Percentiles rank a stretch among this genome's conserved stretches.
phyloP scores from a whole-genome alignment of 306 rosid genomes.

The Psophocarpus tetragonolobus region DNA sequence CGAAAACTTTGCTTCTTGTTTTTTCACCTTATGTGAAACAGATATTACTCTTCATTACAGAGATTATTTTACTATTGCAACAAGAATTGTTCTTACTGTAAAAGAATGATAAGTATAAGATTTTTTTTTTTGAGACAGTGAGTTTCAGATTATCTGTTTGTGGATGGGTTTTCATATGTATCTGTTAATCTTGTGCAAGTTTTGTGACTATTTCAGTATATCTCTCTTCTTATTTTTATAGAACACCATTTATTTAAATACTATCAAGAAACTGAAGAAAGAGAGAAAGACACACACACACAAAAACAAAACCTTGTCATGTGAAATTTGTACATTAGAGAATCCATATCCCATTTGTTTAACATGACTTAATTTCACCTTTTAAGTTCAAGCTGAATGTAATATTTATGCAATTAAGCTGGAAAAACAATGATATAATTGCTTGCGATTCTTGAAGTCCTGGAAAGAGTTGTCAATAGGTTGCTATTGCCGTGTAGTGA shows the following conservation, averaged over 20 bases:
- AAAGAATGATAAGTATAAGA: conserved; percentile 10
- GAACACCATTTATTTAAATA: background rate
- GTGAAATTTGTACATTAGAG: background rate
- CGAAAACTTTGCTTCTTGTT: conserved; percentile 5
- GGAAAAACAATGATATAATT: background rate
- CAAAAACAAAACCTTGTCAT: background rate
- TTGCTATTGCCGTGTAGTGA: background rate
- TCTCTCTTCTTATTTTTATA: too few species aligned
- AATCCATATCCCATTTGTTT: background rate
- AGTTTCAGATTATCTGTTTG: background rate
- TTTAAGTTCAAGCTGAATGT: conserved; percentile 8
- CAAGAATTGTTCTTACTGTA: background rate
- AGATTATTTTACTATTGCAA: background rate
- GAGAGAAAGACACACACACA: background rate
- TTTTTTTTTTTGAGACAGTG: background rate
- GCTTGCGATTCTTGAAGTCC: background rate
- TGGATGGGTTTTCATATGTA: background rate
- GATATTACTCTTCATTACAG: conserved; percentile 9
- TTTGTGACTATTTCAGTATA: background rate
- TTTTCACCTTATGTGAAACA: background rate
- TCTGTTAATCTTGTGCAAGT: background rate
- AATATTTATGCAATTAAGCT: background rate
- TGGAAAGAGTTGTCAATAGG: background rate
- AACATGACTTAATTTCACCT: background rate
- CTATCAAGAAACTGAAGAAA: too few species aligned